These are phyloP conservation scores for Cucurbita ficifolia DNA, from an alignment of 306 rosid species.

Conservation along the genomic window DNA sequence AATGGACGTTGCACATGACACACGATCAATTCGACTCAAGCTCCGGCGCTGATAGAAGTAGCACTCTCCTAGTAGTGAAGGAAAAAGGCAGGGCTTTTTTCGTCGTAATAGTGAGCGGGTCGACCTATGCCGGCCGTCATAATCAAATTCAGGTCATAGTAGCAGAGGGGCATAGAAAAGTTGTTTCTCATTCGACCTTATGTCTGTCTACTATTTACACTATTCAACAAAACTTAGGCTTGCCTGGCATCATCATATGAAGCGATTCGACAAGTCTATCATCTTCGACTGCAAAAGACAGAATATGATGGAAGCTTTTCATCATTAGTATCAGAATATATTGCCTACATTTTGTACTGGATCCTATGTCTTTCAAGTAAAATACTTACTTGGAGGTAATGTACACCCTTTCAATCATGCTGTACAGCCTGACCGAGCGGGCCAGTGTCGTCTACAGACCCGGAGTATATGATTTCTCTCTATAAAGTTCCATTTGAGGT, in stretches of 20 bases:
- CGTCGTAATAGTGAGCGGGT: too few relatives aligned
- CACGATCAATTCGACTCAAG: too few relatives aligned
- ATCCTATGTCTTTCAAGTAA: background rate
- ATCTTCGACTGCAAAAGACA: background rate
- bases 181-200: background rate
- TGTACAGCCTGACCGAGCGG: constrained; percentile 10
- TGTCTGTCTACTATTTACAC: constrained; percentile 3
- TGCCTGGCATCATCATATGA: background rate
- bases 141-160: too few relatives aligned
- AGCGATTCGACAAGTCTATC: constrained; percentile 1
- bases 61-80: too few relatives aligned
- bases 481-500: constrained; percentile 20
- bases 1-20: too few relatives aligned
- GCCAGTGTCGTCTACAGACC: background rate
- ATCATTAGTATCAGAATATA: background rate
- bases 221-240: constrained; percentile 3
- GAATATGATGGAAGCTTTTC: background rate
- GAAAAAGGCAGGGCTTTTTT: too few relatives aligned
- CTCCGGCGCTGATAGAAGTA: too few relatives aligned
- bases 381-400: constrained; percentile 43
- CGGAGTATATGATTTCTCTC: constrained; percentile 14
- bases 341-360: background rate
- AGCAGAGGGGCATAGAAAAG: too few relatives aligned
- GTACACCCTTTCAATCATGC: constrained; percentile 17
- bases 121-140: too few relatives aligned